Base-by-base conservation (phyloP, 352 stramenopile genomes). In the Phytopythium kandeliae region DNA sequence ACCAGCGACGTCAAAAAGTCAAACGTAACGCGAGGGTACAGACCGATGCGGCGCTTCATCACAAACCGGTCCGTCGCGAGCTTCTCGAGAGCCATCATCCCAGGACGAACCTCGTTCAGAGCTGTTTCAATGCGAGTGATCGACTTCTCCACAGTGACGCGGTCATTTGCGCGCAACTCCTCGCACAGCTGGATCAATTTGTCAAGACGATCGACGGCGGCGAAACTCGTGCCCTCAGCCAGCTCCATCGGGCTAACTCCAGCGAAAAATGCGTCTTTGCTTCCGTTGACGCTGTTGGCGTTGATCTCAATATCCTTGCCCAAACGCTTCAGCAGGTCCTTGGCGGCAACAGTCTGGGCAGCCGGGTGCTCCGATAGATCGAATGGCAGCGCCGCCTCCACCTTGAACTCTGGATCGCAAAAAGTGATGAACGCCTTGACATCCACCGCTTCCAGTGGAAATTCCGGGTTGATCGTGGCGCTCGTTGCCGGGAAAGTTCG, bases 281-380 rank as follows among this genome's bases (percentile, higher is more conserved):
- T 88, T 15, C 57, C 65, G 24, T 92, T 92, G 35, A 87, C 77
- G 8, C 61, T 67, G 40, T 81, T 62, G 9, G 85, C 83, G 43
- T 94, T 89, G 10, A 82, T 85, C n/a, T 79, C 71, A 42, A 98
- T 93, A 58, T 99, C 96, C 34, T 97, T 86, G 5, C 62, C 63
- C 4, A 99, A 82, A 22, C 96, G 77, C 52, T 94, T 86, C 21
- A 98, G 83, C 35, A 98, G 86, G 57, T 97, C 92, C 63, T 97
- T 92, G 8, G 94, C 97, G 46, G 95, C 97, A 40, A 95, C 89
- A 19, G 92, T 98, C 59, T 97, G 86, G 16, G 85, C 91, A 37
- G 63, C 89, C 48, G 76, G 91, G 33, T 97, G 95, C 13, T 72
- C 62, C 0, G 77, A 89, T 26, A 99, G 61, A 50, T 98, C 85